Conservation (phyloP, 768 basidiomycete genomes). For the Phlebiopsis gigantea region DNA sequence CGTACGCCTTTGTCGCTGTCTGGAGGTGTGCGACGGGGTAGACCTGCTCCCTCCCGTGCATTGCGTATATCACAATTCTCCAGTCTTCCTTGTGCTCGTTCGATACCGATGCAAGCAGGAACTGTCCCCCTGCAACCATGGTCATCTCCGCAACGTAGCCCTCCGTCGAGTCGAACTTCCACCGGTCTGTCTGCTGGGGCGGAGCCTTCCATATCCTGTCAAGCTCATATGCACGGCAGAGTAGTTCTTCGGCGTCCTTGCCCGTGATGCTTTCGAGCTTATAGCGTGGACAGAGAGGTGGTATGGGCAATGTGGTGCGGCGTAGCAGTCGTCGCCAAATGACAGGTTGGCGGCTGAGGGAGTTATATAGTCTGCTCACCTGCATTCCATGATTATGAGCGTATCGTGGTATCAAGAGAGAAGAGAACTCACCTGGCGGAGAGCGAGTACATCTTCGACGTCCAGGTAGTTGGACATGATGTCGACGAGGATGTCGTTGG, state of each 20-base stretch:
- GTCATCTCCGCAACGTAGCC: constrained; percentile 11
- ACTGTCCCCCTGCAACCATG: constrained; percentile 10
- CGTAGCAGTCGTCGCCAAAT: constrained; percentile 65
- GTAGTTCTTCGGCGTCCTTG: constrained; percentile 48
- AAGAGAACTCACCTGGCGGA: constrained; percentile 30
- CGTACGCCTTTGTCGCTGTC: neutral
- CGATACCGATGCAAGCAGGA: constrained; percentile 11
- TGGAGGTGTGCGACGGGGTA: neutral
- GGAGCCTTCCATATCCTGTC: constrained; percentile 51
- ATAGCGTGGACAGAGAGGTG: constrained; percentile 56
- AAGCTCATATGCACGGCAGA: constrained; percentile 53
- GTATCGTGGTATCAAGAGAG: neutral
- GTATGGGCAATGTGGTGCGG: constrained; percentile 48
- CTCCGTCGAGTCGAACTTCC: constrained; percentile 9
- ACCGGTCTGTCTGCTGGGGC: neutral
- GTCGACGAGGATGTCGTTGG: constrained; percentile 36
- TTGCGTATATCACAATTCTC: constrained; percentile 6
- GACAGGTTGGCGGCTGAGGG: constrained; percentile 60
- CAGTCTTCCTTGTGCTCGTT: constrained; percentile 3
- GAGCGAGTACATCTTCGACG: constrained; percentile 32
- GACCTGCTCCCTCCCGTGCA: constrained; percentile 2
- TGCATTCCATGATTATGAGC: constrained; percentile 21
- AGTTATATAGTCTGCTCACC: constrained; percentile 56
- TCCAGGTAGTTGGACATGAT: constrained; percentile 30
- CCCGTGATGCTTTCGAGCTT: constrained; percentile 27